phyloP scores from a whole-genome alignment of 306 rosid species.

The Prunus fruticosa region DNA sequence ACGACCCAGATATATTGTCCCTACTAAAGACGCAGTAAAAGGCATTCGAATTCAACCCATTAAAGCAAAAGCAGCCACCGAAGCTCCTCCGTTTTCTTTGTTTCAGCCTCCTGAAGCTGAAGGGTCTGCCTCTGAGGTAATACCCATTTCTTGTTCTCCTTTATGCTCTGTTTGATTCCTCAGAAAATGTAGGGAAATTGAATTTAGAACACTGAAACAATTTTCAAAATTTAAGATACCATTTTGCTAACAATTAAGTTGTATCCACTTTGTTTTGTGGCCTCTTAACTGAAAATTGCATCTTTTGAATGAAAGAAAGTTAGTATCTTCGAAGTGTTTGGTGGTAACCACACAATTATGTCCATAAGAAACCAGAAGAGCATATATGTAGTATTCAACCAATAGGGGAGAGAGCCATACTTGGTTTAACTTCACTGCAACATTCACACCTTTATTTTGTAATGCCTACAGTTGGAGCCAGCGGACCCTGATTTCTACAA shows the following conservation, averaged over 20 bases:
- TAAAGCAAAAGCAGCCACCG: conserved; percentile 55
- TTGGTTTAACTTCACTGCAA: conserved; percentile 1
- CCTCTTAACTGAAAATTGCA: neutral
- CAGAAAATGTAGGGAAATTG: neutral
- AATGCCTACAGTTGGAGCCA: conserved; percentile 63
- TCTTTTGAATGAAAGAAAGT: neutral
- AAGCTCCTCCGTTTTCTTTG: conserved; percentile 57
- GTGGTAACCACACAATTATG: conserved; percentile 1
- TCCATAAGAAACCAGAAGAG: neutral
- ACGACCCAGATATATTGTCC: conserved; percentile 39
- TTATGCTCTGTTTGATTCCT: conserved; percentile 14
- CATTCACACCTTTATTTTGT: neutral
- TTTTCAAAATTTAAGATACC: neutral
- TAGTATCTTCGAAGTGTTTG: neutral
- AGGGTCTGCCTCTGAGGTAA: conserved; percentile 64
- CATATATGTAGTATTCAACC: neutral
- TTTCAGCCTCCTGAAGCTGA: conserved; percentile 49
- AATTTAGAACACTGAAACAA: neutral
- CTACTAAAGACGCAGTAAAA: conserved; percentile 20
- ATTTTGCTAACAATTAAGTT: neutral
- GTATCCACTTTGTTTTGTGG: neutral
- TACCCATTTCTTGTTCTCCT: neutral
- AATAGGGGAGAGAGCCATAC: neutral
- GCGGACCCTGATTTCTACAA: conserved; percentile 93
- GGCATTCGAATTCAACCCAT: conserved; percentile 41